Evolutionary conservation across 352 stramenopile species (phyloP), one percentile per base, ranked within the genome.

Genomic region (Globisporangium okanoganense): DNA sequence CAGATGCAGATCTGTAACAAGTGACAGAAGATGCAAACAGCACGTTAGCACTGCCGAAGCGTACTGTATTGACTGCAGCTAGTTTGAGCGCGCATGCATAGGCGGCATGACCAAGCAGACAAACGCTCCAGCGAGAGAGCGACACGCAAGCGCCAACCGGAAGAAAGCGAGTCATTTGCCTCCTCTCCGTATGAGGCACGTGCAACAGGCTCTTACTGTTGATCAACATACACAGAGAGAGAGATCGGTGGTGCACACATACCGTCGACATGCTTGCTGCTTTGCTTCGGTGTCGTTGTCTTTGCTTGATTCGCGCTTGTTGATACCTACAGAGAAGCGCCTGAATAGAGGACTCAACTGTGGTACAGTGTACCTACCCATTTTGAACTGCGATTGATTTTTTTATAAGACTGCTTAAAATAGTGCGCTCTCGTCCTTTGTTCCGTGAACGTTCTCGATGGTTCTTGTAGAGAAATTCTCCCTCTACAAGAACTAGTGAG

Each of bases 1-100:
- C 79, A 76, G 29, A 94, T 88, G 49, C 85, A 94, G 44, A 94
- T 91, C 85, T 94, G 65, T 25, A 66, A 24, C 6, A 22, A 27
- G 16, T 7, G 3, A 47, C n/a, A 22, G 14, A 7, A 24, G 16
- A 54, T 13, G 38, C 48, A 54, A 10, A n/a, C 24, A 35, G 5
- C 45, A 35, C 12, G 5, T 35, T n/a, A 52, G 45, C 25, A 54
- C 16, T 20, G 27, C 7, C 44, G 13, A 14, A 40, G 35, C 35
- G 35, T 14, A 36, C 10, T 5, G 36, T n/a, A n/a, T 7, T 5
- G 36, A 14, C 36, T 6, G 13, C 13, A 43, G 36, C 18, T 43
- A n/a, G 13, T 13, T 4, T 9, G 40, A 12, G 40, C n/a, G 40
- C 40, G 16, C 18, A 10, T 3, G 40, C 16, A 45, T 35, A 5